Conservation (phyloP, 1,284 basidiomycete species). For the Boletus smithii region DNA sequence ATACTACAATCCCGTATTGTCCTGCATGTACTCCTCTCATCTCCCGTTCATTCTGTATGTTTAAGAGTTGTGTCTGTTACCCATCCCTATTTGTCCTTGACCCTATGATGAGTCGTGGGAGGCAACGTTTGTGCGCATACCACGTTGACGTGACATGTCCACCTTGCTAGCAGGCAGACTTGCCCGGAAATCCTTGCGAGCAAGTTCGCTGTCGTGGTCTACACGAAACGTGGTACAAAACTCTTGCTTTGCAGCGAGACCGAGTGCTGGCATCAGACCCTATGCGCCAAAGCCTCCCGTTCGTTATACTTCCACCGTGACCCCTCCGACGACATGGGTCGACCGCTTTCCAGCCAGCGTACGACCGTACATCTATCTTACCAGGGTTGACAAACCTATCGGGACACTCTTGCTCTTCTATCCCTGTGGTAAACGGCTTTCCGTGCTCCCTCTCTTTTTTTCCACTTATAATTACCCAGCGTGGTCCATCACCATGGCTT, state of each 20-base stretch:
- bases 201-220: background rate
- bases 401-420: constrained; percentile 90
- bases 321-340: constrained; percentile 54
- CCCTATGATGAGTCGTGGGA: too few relatives aligned
- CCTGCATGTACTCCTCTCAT: constrained; percentile 29
- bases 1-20: constrained; percentile 26
- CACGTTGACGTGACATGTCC: constrained; percentile 13
- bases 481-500: constrained; percentile 95
- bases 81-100: constrained; percentile 1
- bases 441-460: too few relatives aligned
- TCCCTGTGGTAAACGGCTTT: constrained; percentile 74
- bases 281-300: constrained; percentile 1
- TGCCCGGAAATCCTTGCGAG: constrained; percentile 1
- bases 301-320: constrained; percentile 19
- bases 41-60: constrained; percentile 21
- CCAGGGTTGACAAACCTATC: constrained; percentile 93
- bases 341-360: constrained; percentile 57
- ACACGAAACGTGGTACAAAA: background rate
- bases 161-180: constrained; percentile 9
- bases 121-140: background rate
- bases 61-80: constrained; percentile 15
- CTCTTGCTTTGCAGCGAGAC: background rate
- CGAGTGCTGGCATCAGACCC: background rate
- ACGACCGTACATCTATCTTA: constrained; percentile 82
- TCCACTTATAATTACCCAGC: constrained; percentile 47